Conservation (phyloP, 805 yeast species). For the Metschnikowia matae region DNA sequence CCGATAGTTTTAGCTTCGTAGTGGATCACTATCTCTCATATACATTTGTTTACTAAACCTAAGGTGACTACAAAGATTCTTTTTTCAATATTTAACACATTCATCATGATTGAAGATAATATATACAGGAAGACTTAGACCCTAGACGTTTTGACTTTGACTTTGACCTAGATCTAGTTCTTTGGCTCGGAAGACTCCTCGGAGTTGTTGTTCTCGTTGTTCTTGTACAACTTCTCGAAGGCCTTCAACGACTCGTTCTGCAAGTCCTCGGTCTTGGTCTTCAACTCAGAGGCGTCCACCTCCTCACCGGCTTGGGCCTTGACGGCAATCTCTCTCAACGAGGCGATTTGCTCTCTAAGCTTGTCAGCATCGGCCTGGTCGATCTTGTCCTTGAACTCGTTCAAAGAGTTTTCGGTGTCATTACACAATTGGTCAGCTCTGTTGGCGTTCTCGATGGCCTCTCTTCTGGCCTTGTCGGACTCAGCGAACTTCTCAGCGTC, state of each 20-base stretch:
- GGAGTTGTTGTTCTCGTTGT: constrained; percentile 19
- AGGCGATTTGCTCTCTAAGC: constrained; percentile 27
- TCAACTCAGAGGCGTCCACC: constrained; percentile 59
- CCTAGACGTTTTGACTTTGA: neutral
- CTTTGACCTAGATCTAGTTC: constrained; percentile 17
- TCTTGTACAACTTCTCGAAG: constrained; percentile 57
- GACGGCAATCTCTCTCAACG: constrained; percentile 56
- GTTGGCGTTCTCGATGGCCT: constrained; percentile 80
- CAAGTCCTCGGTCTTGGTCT: constrained; percentile 69
- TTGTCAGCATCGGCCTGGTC: constrained; percentile 45
- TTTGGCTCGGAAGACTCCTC: constrained; percentile 25
- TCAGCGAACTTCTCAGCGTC: constrained; percentile 88
- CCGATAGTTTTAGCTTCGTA: too few relatives aligned
- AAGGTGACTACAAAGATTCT: neutral
- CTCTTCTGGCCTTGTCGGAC: constrained; percentile 82
- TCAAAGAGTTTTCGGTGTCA: constrained; percentile 47
- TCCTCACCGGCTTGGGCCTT: constrained; percentile 62
- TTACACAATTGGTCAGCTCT: constrained; percentile 73
- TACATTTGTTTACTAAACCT: neutral
- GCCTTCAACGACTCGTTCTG: constrained; percentile 72
- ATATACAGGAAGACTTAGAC: constrained; percentile 16
- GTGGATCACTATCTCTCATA: too few relatives aligned
- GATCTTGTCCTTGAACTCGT: constrained; percentile 45
- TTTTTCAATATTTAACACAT: neutral
- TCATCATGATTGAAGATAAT: constrained; percentile 9